Base-by-base conservation (phyloP, 495 filamentous ascomycete genomes). In the Extremus antarcticus region DNA sequence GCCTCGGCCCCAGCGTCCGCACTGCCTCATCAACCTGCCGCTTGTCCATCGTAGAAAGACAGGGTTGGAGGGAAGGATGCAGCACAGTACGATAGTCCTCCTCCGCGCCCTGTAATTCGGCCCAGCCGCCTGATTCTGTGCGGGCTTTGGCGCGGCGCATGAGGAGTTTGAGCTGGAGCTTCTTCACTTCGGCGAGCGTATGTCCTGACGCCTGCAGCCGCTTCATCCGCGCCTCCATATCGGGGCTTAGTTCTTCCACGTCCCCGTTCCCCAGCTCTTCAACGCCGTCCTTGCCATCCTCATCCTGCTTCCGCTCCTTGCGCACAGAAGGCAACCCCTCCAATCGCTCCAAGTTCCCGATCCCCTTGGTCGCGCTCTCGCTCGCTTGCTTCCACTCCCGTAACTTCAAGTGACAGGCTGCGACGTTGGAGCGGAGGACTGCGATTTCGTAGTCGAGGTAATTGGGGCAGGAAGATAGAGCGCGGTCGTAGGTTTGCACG, bases 401-500 rank as follows among this genome's bases (percentile, higher is more conserved):
- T 1, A 95, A 73, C 66, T 94, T 94, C 56, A 96, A 65, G 57
- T 95, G 83, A 64, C 88, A 94, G n/a, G 89, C 92, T 2, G 91
- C 77, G 55, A 95, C 81, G 71, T 97, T 97, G 69, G 82, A 85
- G 29, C 81, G 82, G 13, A 96, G 75, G 11, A 95, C 87, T 20
- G 92, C 89, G 61, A 91, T 74, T 64, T 95, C 89, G 72, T 86
- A 92, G 58, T 92, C 86, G 32, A 96, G 80, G 65, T 95, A 95
- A 59, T 79, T 85, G 1, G 92, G 92, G 56, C 87, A 92, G 19
- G 82, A 76, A 25, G 83, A 76, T 1, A 95, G 74, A 21, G 92
- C 92, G 55, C 86, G 79, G 62, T 90, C 86, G 72, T 98, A 98
- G 63, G 79, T 83, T 66, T 85, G 82, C 61, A 96, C 86, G n/a